Base-by-base conservation (phyloP, 495 filamentous ascomycete species). In the Aspergillus conjunctus region DNA sequence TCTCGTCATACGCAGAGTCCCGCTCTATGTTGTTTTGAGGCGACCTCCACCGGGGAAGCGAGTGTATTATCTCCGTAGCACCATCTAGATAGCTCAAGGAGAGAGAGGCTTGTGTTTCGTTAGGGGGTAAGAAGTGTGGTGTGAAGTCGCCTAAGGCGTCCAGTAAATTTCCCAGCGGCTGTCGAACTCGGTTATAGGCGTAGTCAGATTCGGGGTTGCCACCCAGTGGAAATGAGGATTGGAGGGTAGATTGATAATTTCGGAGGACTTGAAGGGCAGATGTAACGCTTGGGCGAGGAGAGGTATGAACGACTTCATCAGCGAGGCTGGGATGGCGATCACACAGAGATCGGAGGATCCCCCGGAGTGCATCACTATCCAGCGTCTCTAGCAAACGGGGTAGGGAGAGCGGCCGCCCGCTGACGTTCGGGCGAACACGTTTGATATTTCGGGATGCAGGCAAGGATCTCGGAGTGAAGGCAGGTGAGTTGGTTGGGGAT, bases 101-200 rank as follows among this genome's bases (percentile, higher is more conserved):
- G 11, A 86, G 76, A 8, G 88, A 83, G 10, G 89, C 76, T 69
- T 97, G 93, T 4, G 85, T 73, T 73, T 98, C 94, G 63, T 90
- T 87, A 0, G 94, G 94, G 11, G 94, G 95, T 4, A 98, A 86
- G 66, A 94, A 98, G 71, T 97, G 92, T 10, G 92, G 92, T 4
- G 91, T 97, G 70, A 93, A 98, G 66, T 98, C 94, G 67, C 86
- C 87, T 55, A 98, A 80, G 48, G 94, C 91, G 60, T 98, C 92
- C 53, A 97, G 82, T 34, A 98, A 85, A 21, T 89, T 86, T 30
- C 84, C 76, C 3, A 98, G 83, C 41, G 88, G 84, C 64, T 92
- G 89, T 51, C 88, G 88, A 31, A 98, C 92, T 68, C 94, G 87
- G 72, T 96, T 95, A 70, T 96, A 98, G 21, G 91, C 87, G 75